Evolutionary conservation across 176 grass and related monocot species (phyloP).

Genomic region (Saccharum spontaneum): DNA sequence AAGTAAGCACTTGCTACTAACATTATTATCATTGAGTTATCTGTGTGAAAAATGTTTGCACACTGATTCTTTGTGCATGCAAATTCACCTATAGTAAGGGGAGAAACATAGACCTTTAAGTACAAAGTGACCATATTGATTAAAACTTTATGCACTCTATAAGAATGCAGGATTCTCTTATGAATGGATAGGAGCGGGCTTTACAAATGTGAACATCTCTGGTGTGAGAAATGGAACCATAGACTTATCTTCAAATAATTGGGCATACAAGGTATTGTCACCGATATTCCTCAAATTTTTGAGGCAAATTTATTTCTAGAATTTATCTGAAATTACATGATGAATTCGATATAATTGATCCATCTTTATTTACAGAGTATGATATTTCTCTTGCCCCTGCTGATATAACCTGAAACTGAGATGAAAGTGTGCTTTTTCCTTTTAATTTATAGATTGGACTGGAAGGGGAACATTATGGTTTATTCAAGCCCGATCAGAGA

Average conservation of each 20-base stretch:
- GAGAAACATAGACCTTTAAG: slow-evolving; percentile 6
- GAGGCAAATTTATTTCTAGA: background rate
- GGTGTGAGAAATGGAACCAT: slow-evolving; percentile 47
- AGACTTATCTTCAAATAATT: slow-evolving; percentile 65
- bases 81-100: background rate
- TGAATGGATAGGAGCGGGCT: slow-evolving; percentile 88
- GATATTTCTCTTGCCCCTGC: background rate
- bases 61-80: slow-evolving; percentile 7
- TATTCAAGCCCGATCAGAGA: slow-evolving; percentile 57
- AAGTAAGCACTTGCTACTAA: slow-evolving; percentile 54
- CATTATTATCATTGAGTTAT: slow-evolving; percentile 19
- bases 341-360: background rate
- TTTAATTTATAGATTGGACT: slow-evolving; percentile 77
- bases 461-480: slow-evolving; percentile 70
- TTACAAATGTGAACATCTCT: slow-evolving; percentile 75
- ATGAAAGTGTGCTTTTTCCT: background rate
- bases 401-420: slow-evolving; percentile 20
- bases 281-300: slow-evolving; percentile 1
- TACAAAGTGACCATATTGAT: slow-evolving; percentile 15
- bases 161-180: slow-evolving; percentile 89
- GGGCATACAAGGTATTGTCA: slow-evolving; percentile 75
- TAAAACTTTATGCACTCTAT: slow-evolving; percentile 29
- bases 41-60: background rate
- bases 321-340: slow-evolving; percentile 8
- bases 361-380: slow-evolving; percentile 9